Conservation (phyloP, 495 filamentous ascomycete genomes). For the Baudoinia panamericana region DNA sequence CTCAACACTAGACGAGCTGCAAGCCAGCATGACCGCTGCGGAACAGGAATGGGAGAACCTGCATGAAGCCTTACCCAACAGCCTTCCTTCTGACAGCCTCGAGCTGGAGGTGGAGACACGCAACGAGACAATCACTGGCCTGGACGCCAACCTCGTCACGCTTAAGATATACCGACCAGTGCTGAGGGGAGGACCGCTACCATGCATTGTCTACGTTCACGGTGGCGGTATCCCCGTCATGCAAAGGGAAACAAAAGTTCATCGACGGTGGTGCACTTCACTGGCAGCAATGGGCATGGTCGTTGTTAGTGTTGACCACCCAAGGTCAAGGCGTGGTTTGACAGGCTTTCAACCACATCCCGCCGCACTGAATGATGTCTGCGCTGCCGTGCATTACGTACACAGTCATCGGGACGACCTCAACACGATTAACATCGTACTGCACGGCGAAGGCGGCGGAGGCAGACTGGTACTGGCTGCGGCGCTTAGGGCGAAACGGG, state of each 20-base stretch:
- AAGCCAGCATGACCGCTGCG: background rate
- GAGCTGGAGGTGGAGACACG: constrained; percentile 6
- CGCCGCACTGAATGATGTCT: constrained; percentile 15
- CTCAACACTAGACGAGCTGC: background rate
- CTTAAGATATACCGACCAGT: constrained; percentile 9
- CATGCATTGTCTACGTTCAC: constrained; percentile 12
- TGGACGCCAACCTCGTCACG: constrained; percentile 11
- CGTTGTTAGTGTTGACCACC: constrained; percentile 18
- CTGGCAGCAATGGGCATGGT: constrained; percentile 13
- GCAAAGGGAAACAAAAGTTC: constrained; percentile 2
- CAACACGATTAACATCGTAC: constrained; percentile 15
- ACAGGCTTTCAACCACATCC: constrained; percentile 14
- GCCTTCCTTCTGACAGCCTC: constrained; percentile 5
- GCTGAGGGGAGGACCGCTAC: constrained; percentile 1
- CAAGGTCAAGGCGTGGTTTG: constrained; percentile 5
- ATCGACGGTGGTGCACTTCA: constrained; percentile 8
- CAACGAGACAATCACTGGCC: constrained; percentile 5
- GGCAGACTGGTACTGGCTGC: constrained; percentile 14
- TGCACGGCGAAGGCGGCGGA: constrained; percentile 19
- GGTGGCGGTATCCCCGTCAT: constrained; percentile 15
- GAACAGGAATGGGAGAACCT: background rate
- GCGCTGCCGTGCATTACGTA: constrained; percentile 9
- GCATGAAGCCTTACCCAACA: constrained; percentile 1
- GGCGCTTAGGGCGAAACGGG: constrained; percentile 15
- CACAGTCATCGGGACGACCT: background rate